These are phyloP conservation scores for Daldinia caldariorum DNA, from an alignment of 495 filamentous ascomycete genomes.

Conservation along the genomic window DNA sequence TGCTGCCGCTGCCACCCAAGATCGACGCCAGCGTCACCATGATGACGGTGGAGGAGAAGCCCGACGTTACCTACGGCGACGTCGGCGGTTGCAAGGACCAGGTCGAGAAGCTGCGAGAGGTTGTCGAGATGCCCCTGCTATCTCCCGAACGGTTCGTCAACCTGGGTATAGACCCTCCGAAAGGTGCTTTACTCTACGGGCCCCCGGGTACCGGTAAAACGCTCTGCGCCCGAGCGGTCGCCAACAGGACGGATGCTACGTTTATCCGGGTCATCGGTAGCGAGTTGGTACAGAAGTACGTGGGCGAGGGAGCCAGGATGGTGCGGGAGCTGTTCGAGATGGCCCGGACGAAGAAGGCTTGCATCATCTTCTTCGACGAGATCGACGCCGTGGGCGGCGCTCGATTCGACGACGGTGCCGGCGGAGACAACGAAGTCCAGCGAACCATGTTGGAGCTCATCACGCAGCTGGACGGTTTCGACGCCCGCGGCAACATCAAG, in stretches of 20 bases:
- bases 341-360: conserved; percentile 99
- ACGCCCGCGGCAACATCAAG: conserved; percentile 97
- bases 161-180: conserved; percentile 97
- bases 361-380: conserved; percentile 99
- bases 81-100: conserved; percentile 99
- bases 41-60: conserved; percentile 99
- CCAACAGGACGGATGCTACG: conserved; percentile 96
- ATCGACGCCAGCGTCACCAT: conserved; percentile 99
- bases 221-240: conserved; percentile 94
- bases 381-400: conserved; percentile 97
- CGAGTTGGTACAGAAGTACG: conserved; percentile 98
- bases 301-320: conserved; percentile 97
- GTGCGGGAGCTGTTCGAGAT: conserved; percentile 99
- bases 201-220: conserved; percentile 98
- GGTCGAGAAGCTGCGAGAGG: conserved; percentile 97
- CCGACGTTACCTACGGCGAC: conserved; percentile 98
- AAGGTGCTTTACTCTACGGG: conserved; percentile 95
- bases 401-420: conserved; percentile 97
- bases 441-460: conserved; percentile 99
- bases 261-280: conserved; percentile 98
- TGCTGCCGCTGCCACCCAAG: conserved; percentile 96
- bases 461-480: conserved; percentile 97
- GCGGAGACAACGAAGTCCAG: conserved; percentile 99
- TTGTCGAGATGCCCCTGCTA: conserved; percentile 96
- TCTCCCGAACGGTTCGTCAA: conserved; percentile 97